Evolutionary conservation across 2,329 filamentous ascomycete species (phyloP), one percentile per base, ranked within the genome.

Genomic region (Lachnellula suecica): DNA sequence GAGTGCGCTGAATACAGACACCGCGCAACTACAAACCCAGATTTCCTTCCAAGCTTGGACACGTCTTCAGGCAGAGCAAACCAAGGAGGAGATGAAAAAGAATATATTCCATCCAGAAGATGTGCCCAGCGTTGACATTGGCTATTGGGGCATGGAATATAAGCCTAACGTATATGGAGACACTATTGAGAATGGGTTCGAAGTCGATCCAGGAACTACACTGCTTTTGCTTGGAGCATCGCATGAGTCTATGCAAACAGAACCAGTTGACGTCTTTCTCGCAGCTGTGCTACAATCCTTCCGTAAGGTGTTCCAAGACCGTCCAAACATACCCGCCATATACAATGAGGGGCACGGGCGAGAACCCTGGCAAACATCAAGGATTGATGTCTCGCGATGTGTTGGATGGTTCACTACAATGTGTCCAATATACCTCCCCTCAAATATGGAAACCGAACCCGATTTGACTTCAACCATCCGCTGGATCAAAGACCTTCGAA

Each of bases 331-430:
- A 0, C 72, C 73, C 1, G 56, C 65, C 3, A 53, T 76, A 1
- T 76, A 71, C 59, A 69, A 65, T 34, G 73, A 76, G 51, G 67
- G 69, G 0, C 74, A 76, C 22, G 74, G 74, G 1, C 66, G 74
- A 9, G 72, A 76, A 31, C 55, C 68, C 1, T 70, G 66, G 63
- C 60, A 24, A 9, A 31, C 66, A 22, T 41, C 60, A 3, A 37
- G 45, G 0, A 55, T 71, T n/a, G 69, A 76, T 46, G 56, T 71
- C 4, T 71, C 72, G 0, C 56, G 64, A 1, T 75, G 71, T 0
- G 69, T 76, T 2, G 74, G 74, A 4, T 77, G 74, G 74, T 76
- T 77, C 49, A 76, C 74, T 1, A 73, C 73, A 0, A 63, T 76
- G 11, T 67, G 62, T 15, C 74, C 74, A 0, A 37, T 73, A 3